These are phyloP conservation scores for Colletotrichum costaricense DNA, from an alignment of 2,329 filamentous ascomycete species.

Conservation along the genomic window DNA sequence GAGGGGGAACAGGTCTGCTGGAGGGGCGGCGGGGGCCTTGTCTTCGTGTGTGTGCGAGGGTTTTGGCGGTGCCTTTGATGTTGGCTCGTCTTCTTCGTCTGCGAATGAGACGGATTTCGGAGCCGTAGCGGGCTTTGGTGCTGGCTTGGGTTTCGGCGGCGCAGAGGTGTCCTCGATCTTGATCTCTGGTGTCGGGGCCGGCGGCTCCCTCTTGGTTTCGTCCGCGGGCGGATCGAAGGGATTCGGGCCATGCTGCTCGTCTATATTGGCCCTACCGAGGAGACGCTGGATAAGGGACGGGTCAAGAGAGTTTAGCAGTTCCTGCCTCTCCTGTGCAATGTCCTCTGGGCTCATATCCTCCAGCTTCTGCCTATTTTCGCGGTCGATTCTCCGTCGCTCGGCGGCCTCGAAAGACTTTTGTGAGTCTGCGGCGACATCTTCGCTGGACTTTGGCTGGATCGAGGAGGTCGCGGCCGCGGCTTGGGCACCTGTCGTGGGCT, in stretches of 20 bases:
- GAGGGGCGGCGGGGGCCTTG: conserved; percentile 52
- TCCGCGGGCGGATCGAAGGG: conserved; percentile 53
- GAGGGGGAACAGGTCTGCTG: conserved; percentile 55
- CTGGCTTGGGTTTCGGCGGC: conserved; percentile 37
- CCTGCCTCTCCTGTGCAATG: conserved; percentile 82
- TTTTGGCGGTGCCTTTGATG: conserved; percentile 29
- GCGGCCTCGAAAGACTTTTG: conserved; percentile 53
- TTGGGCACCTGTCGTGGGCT: conserved; percentile 41
- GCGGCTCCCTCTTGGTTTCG: conserved; percentile 11
- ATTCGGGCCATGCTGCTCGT: conserved; percentile 63
- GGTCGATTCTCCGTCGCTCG: conserved; percentile 80
- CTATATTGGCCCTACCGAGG: conserved; percentile 80
- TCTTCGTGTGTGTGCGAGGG: conserved; percentile 50
- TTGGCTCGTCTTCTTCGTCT: background rate
- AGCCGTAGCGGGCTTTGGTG: conserved; percentile 11
- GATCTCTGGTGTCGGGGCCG: conserved; percentile 44
- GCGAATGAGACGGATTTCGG: background rate
- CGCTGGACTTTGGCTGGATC: conserved; percentile 32
- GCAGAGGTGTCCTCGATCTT: conserved; percentile 47
- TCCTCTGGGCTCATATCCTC: conserved; percentile 84
- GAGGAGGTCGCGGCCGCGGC: conserved; percentile 20
- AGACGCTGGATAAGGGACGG: conserved; percentile 82
- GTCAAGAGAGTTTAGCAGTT: conserved; percentile 83
- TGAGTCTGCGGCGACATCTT: conserved; percentile 5
- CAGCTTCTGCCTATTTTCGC: conserved; percentile 81